phyloP scores from a whole-genome alignment of 1,139 yeast genomes.

The Nadsonia starkeyi-henricii region DNA sequence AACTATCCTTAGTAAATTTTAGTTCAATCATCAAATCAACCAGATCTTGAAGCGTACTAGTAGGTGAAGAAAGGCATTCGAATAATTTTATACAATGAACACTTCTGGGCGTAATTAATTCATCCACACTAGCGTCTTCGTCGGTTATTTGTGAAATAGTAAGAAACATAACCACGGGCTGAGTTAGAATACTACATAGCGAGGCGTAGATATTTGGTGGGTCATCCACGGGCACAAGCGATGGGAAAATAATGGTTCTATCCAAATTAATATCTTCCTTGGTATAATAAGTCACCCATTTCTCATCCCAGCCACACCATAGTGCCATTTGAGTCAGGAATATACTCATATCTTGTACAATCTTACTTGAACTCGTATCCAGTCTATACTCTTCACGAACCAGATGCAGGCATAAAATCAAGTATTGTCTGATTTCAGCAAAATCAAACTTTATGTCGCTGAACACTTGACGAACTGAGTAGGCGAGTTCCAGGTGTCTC shows the following conservation, averaged over 20 bases:
- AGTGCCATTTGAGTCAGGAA: slow-evolving; percentile 47
- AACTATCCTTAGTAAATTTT: slow-evolving; percentile 35
- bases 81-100: slow-evolving; percentile 23
- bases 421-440: slow-evolving; percentile 35
- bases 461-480: neutral
- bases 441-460: slow-evolving; percentile 8
- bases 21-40: slow-evolving; percentile 46
- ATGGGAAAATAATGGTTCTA: slow-evolving; percentile 21
- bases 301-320: slow-evolving; percentile 65
- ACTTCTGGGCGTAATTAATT: slow-evolving; percentile 8
- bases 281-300: slow-evolving; percentile 48
- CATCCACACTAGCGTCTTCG: slow-evolving; percentile 47
- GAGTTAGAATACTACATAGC: slow-evolving; percentile 9
- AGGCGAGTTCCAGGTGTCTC: neutral
- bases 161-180: slow-evolving; percentile 10
- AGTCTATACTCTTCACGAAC: slow-evolving; percentile 62
- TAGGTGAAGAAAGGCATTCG: slow-evolving; percentile 30
- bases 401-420: slow-evolving; percentile 59
- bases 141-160: slow-evolving; percentile 34
- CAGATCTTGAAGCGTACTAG: slow-evolving; percentile 37
- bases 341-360: slow-evolving; percentile 32
- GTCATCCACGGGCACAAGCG: slow-evolving; percentile 12
- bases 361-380: slow-evolving; percentile 32
- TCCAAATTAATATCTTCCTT: slow-evolving; percentile 28
- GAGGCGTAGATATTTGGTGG: slow-evolving; percentile 15